Evolutionary conservation across 768 basidiomycete species (phyloP), one percentile per base, ranked within the genome.

Genomic region (Pulveroboletus frians): DNA sequence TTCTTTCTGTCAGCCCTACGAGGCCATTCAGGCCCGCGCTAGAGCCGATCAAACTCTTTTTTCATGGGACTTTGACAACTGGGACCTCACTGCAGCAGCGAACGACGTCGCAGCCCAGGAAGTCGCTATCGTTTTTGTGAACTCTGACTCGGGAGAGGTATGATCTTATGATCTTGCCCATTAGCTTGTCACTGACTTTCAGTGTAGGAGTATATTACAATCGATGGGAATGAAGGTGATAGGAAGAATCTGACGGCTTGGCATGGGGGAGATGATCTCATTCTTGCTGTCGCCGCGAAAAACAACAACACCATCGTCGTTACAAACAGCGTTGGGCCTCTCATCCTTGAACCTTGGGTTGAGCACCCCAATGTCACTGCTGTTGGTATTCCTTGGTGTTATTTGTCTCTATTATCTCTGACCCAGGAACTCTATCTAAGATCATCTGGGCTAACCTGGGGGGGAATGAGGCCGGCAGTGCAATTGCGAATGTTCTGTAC

Each of bases 221-320:
- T 88, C 1, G 78, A 79, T 20, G 81, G 78, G 15, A 79, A 83
- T 53, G 71, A 63, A 2, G 58, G 68, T 10, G 58, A 58, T 36
- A 70, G 73, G 43, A 55, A 62, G 23, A 73, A 75, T 53, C 47
- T 76, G 34, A 73, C 69, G 13, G 67, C 73, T 7, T 77, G 71
- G 61, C 54, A 66, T 17, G 37, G 61, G 3, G 65, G 69, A 44
- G 67, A 69, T n/a, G 46, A 63, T 9, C 55, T 75, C 49, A 74
- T 83, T 52, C 74, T 63, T 57, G 65, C 73, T 0, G 83, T 85
- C 4, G 89, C 92, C 0, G 73, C 78, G 5, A 76, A 79, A 0
- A 84, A 83, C 66, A 78, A 71, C 53, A 90, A 90, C 64, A 90
- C 87, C 5, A 76, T 93, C 46, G 92, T 91, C 21, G 78, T 94